Percentiles rank a stretch among this genome's conserved stretches.
phyloP scores from a whole-genome alignment of 2,329 filamentous ascomycete species.

The Arthrinium phaeospermum region DNA sequence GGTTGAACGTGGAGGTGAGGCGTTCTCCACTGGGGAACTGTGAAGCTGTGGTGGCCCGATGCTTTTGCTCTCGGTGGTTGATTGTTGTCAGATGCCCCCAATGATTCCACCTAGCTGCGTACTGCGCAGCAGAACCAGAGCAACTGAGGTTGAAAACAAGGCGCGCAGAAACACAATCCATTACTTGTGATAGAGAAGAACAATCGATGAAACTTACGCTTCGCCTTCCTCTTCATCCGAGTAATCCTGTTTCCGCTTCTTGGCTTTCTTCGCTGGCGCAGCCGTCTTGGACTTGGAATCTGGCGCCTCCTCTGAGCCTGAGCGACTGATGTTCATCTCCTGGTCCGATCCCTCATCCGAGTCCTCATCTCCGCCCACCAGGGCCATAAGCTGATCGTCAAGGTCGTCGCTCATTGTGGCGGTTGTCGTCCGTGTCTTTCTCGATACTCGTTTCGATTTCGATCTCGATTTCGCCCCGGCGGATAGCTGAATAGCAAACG shows the following conservation, averaged over 20 bases:
- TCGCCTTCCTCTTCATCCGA: conserved; percentile 81
- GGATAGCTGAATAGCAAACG: conserved; percentile 6
- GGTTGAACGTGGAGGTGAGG: background rate
- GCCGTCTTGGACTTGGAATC: conserved; percentile 44
- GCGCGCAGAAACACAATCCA: background rate
- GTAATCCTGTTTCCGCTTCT: conserved; percentile 61
- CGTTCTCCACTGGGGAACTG: background rate
- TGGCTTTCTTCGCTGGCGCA: conserved; percentile 50
- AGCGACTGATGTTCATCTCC: conserved; percentile 59
- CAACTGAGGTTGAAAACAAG: background rate
- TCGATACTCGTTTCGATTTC: background rate
- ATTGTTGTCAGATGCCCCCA: background rate
- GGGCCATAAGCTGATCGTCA: conserved; percentile 90
- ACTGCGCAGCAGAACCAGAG: background rate
- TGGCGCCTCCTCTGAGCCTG: conserved; percentile 60
- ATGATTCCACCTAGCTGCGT: background rate
- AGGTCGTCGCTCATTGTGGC: conserved; percentile 76
- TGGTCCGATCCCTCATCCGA: conserved; percentile 62
- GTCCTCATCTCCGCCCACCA: conserved; percentile 78
- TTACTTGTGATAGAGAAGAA: background rate
- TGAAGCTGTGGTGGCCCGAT: background rate
- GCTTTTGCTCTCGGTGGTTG: background rate
- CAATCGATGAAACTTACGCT: conserved; percentile 64
- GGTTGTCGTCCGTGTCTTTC: conserved; percentile 1
- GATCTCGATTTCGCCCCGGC: background rate